Conservation (phyloP, 495 filamentous ascomycete species). For the Penicillium longicatenatum region DNA sequence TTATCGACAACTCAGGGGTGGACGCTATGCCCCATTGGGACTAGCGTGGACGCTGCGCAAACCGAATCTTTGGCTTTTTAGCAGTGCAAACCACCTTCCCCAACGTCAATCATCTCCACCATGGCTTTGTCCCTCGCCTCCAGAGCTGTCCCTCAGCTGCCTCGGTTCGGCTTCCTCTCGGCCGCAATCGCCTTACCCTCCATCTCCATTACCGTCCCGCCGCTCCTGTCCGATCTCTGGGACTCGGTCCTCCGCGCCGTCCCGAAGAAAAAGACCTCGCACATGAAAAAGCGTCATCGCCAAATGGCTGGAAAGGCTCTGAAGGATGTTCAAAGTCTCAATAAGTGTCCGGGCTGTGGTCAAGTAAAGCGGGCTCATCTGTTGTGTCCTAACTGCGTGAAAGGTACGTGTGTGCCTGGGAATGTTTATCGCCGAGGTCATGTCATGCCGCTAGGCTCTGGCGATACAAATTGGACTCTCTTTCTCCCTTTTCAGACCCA, state of each 20-base stretch:
- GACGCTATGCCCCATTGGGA: constrained; percentile 33
- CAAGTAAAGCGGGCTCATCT: constrained; percentile 83
- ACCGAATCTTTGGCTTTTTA: constrained; percentile 17
- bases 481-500: too few species aligned
- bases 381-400: constrained; percentile 82
- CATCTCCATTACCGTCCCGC: constrained; percentile 51
- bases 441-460: not conserved
- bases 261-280: constrained; percentile 98
- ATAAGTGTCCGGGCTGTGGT: constrained; percentile 86
- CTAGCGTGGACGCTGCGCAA: constrained; percentile 31
- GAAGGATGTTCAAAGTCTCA: constrained; percentile 83
- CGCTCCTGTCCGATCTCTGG: constrained; percentile 76
- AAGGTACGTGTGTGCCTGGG: constrained; percentile 47
- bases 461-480: not conserved
- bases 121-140: constrained; percentile 23
- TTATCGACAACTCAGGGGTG: constrained; percentile 42
- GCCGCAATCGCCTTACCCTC: constrained; percentile 21
- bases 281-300: constrained; percentile 91
- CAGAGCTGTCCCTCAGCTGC: constrained; percentile 18
- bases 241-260: constrained; percentile 90
- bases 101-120: not conserved
- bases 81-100: not conserved
- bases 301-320: constrained; percentile 93
- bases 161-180: constrained; percentile 24
- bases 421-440: not conserved